Base-by-base conservation (phyloP, 1,284 basidiomycete genomes). In the Pyrrhoderma lamaoense region DNA sequence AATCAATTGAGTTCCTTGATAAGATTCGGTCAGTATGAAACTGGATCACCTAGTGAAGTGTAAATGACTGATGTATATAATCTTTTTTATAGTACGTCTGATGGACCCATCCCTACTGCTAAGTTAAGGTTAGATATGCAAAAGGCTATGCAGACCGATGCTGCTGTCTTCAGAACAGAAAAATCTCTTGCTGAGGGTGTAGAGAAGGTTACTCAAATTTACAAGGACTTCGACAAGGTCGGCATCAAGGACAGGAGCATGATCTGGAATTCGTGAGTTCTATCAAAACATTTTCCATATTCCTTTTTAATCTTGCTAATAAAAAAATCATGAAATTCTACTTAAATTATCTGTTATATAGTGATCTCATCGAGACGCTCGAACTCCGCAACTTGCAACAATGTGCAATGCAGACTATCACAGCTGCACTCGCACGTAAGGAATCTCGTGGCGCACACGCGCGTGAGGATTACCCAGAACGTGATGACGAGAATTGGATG, bases 381-480 rank as follows among this genome's bases (percentile, higher is more conserved):
- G 96, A 99, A 71, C 85, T 99, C 42, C 88, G 91, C 67, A 99
- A 99, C 74, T 74, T 98, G 58, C 78, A 96, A 62, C 93, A 95
- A 65, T 91, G 88, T 62, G 95, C 96, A 50, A 80, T 94, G 49
- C 95, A 99, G 72, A 99, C 96, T 42, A 93, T 99, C 66, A 87
- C 85, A 39, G 85, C 91, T 49, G 96, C 96, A 48, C 92, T 93
- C 55, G 93, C 93, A 50, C 88, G 96, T 61, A 91, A 96, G 72
- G 96, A 99, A 68, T 94, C 91, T 37, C 89, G 95, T 67, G 95
- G 95, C 64, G 95, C 95, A 34, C 96, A 99, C 65, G 95, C 96
- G 42, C 89, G 95, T 60, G 93, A 97, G 70, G 96, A 99, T 70
- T 97, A 69, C 75, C 85, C 92, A 11, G 56, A 90, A 86, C 83